Conservation (phyloP, 371 early-diverging fungal species). For the Fennellomyces sp. region DNA sequence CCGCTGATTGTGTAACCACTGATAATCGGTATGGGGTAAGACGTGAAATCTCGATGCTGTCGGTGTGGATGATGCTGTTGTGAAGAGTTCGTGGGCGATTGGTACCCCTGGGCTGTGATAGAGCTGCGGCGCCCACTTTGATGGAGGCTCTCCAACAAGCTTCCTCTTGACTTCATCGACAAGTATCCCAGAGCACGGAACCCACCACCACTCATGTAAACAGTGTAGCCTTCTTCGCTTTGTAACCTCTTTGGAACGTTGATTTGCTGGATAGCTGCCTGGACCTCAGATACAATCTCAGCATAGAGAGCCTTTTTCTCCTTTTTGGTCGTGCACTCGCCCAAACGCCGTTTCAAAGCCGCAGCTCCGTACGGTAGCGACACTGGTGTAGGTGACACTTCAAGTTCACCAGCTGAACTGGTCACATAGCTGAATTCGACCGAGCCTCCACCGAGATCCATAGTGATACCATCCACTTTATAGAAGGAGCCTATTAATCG, state of each 20-base stretch:
- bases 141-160: background rate
- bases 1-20: constrained; percentile 58
- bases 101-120: background rate
- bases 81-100: background rate
- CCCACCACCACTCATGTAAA: constrained; percentile 68
- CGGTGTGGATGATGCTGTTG: constrained; percentile 9
- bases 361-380: constrained; percentile 69
- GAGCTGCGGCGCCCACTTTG: background rate
- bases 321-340: constrained; percentile 26
- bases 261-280: constrained; percentile 27
- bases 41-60: constrained; percentile 14
- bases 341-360: constrained; percentile 47
- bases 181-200: constrained; percentile 64
- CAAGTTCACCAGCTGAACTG: constrained; percentile 17
- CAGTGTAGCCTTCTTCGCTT: constrained; percentile 44
- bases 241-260: constrained; percentile 36
- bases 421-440: constrained; percentile 66
- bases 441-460: constrained; percentile 70
- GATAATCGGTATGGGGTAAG: constrained; percentile 65
- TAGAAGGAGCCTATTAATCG: constrained; percentile 54
- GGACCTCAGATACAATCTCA: constrained; percentile 36
- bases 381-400: constrained; percentile 50
- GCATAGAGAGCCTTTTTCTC: constrained; percentile 39
- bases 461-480: constrained; percentile 59
- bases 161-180: constrained; percentile 45